A percentile compares a stretch with the other conserved stretches of the same genome.
Conservation (phyloP, 1,139 yeast species). For the Suhomyces kunorum region DNA sequence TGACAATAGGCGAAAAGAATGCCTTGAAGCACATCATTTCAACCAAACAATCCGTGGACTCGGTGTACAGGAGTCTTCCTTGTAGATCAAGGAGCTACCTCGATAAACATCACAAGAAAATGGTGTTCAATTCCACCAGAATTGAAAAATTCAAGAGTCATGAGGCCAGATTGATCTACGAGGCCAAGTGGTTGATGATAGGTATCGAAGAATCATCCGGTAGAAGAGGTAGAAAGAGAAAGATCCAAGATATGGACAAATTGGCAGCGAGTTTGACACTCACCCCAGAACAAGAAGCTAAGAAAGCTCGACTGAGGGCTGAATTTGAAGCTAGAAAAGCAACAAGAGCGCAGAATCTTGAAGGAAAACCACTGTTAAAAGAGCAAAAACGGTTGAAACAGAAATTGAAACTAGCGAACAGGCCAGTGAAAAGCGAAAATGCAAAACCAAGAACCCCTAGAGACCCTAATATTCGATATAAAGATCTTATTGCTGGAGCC, state of each 20-base stretch:
- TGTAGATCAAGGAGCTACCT: slow-evolving; percentile 22
- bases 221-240: slow-evolving; percentile 15
- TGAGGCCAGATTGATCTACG: slow-evolving; percentile 38
- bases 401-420: too few relatives aligned
- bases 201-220: slow-evolving; percentile 18
- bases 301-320: too few relatives aligned
- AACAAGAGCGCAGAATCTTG: too few relatives aligned
- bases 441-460: too few relatives aligned
- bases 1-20: slow-evolving; percentile 15
- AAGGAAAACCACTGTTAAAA: too few relatives aligned
- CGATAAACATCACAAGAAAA: slow-evolving; percentile 22
- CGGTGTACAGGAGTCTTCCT: slow-evolving; percentile 12
- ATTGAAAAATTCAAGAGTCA: slow-evolving; percentile 29
- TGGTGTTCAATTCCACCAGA: slow-evolving; percentile 26
- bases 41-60: slow-evolving; percentile 4
- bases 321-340: too few relatives aligned
- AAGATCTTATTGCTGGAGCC: slow-evolving; percentile 19
- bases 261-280: slow-evolving; percentile 5
- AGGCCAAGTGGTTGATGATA: slow-evolving; percentile 40
- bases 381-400: slow-evolving; percentile 12
- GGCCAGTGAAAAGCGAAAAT: too few relatives aligned
- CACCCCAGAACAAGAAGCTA: too few relatives aligned
- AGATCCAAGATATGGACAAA: slow-evolving; percentile 7
- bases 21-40: slow-evolving; percentile 9
- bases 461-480: too few relatives aligned